Evolutionary conservation across 352 stramenopile species (phyloP).

Genomic region (Phytophthora citricola): DNA sequence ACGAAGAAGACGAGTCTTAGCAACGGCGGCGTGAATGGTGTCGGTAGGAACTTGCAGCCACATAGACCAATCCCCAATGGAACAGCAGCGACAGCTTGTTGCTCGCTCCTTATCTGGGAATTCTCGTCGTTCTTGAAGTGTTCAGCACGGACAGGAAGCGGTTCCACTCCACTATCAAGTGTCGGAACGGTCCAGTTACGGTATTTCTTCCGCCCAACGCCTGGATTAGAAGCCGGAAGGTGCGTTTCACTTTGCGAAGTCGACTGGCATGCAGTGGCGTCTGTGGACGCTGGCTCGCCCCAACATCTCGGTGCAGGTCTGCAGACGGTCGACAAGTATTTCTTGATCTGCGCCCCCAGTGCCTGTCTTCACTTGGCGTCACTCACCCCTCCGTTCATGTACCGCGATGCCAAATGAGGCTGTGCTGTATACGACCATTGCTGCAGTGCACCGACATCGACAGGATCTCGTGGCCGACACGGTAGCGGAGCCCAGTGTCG

Average conservation of each 20-base stretch:
- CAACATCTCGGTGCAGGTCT: not conserved
- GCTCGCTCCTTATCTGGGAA: slow-evolving; percentile 12
- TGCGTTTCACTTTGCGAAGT: slow-evolving; percentile 24
- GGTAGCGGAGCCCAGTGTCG: not conserved
- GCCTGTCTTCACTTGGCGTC: not conserved
- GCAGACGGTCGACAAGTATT: slow-evolving; percentile 16
- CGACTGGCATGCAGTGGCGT: slow-evolving; percentile 1
- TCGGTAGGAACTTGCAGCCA: slow-evolving; percentile 16
- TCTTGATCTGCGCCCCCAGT: slow-evolving; percentile 16
- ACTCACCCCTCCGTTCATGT: slow-evolving; percentile 15
- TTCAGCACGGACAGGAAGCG: slow-evolving; percentile 23
- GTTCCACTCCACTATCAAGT: not conserved
- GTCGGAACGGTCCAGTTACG: slow-evolving; percentile 22
- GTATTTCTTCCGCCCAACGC: slow-evolving; percentile 6
- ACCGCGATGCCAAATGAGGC: slow-evolving; percentile 23
- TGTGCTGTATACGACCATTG: slow-evolving; percentile 35
- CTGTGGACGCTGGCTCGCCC: slow-evolving; percentile 9
- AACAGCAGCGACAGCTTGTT: slow-evolving; percentile 9
- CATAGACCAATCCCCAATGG: slow-evolving; percentile 7
- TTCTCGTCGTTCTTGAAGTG: slow-evolving; percentile 16
- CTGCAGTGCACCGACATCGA: slow-evolving; percentile 28
- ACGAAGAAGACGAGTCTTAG: slow-evolving; percentile 27
- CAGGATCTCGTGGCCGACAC: not conserved
- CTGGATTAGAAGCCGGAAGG: slow-evolving; percentile 13
- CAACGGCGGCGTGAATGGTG: not conserved